phyloP scores from a whole-genome alignment of 2,329 filamentous ascomycete species.

The Claviceps citrina region DNA sequence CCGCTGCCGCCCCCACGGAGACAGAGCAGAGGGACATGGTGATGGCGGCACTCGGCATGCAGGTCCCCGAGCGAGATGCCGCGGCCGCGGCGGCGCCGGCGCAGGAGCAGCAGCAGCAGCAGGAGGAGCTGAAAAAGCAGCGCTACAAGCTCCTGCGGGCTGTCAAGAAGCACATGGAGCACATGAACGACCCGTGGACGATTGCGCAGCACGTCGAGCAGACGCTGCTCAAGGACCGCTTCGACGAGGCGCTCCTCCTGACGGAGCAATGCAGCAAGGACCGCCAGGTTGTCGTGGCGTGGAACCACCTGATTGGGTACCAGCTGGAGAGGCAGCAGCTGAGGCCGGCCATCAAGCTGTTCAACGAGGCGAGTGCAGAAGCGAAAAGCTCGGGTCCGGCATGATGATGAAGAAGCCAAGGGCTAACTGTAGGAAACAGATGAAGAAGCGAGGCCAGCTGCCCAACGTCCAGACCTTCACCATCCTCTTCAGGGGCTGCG shows the following conservation, averaged over 20 bases:
- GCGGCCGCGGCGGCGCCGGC: no score
- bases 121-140: conserved; percentile 11
- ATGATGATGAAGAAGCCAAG: no score
- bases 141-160: conserved; percentile 20
- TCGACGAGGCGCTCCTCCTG: conserved; percentile 52
- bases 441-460: conserved; percentile 81
- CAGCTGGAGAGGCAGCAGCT: conserved; percentile 46
- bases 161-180: conserved; percentile 41
- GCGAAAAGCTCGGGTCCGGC: not conserved
- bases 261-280: conserved; percentile 53
- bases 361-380: conserved; percentile 54
- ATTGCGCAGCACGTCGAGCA: conserved; percentile 52
- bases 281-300: conserved; percentile 55
- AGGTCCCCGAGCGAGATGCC: conserved; percentile 8
- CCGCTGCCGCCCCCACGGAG: no score
- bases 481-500: conserved; percentile 63
- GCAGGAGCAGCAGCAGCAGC: no score
- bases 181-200: conserved; percentile 54
- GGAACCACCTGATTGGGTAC: conserved; percentile 74
- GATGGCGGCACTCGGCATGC: no score
- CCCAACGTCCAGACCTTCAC: conserved; percentile 77
- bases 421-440: conserved; percentile 31
- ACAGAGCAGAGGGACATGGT: no score
- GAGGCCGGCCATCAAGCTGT: conserved; percentile 58
- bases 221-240: conserved; percentile 42